A percentile compares a stretch with the other conserved stretches of the same genome.
Conservation (phyloP, 371 early-diverging fungal genomes). For the Mortierella sp. region DNA sequence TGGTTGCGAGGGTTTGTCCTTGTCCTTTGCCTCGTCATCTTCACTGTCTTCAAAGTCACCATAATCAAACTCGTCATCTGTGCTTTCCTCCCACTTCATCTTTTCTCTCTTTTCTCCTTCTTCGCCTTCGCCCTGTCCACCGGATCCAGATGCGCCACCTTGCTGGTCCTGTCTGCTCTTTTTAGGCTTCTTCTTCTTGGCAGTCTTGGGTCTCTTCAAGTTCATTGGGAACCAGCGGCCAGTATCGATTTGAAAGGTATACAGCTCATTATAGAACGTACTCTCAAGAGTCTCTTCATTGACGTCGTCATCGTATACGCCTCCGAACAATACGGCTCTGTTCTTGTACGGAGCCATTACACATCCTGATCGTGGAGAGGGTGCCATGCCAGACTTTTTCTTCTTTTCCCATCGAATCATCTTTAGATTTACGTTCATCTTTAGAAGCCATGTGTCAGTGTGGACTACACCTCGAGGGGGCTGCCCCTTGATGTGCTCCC, state of each 20-base stretch:
- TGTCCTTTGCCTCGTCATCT: slow-evolving; percentile 15
- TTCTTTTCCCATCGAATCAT: slow-evolving; percentile 66
- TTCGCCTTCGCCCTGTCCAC: slow-evolving; percentile 20
- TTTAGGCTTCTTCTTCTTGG: slow-evolving; percentile 53
- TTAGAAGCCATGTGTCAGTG: slow-evolving; percentile 68
- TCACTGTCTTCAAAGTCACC: slow-evolving; percentile 52
- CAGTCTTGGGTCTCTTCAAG: slow-evolving; percentile 48
- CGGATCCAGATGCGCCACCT: slow-evolving; percentile 11
- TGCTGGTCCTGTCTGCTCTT: slow-evolving; percentile 26
- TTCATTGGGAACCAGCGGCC: slow-evolving; percentile 57
- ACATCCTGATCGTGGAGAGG: slow-evolving; percentile 63
- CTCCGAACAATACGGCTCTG: slow-evolving; percentile 66
- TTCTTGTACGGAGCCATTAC: slow-evolving; percentile 65
- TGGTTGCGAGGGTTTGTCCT: background rate
- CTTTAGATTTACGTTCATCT: slow-evolving; percentile 62
- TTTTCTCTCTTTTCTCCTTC: slow-evolving; percentile 44
- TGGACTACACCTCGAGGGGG: slow-evolving; percentile 61
- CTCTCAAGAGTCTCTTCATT: slow-evolving; percentile 66
- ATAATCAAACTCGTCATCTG: slow-evolving; percentile 54
- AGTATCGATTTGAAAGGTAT: slow-evolving; percentile 54
- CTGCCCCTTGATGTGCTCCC: slow-evolving; percentile 65
- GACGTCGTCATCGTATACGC: slow-evolving; percentile 68
- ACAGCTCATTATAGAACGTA: slow-evolving; percentile 65
- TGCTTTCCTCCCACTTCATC: slow-evolving; percentile 53
- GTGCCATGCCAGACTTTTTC: slow-evolving; percentile 57